These are phyloP conservation scores for Cucumis cinereus DNA, from an alignment of 306 rosid genomes.

Conservation along the genomic window DNA sequence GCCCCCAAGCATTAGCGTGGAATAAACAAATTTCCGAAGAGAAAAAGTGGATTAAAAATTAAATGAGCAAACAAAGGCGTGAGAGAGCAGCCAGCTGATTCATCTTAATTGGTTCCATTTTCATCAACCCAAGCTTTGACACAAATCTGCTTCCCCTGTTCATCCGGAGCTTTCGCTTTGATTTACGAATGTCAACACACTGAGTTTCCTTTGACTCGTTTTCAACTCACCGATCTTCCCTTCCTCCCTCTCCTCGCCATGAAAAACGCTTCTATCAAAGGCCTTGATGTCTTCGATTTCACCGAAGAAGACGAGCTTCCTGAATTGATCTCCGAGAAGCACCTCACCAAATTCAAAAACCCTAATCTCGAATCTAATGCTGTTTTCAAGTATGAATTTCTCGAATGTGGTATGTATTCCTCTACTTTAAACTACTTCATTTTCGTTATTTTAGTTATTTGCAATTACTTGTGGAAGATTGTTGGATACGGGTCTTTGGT, in stretches of 20 bases:
- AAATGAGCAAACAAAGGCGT: neutral
- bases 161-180: neutral
- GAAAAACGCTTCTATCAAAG: conserved; percentile 37
- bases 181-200: neutral
- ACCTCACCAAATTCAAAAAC: conserved; percentile 18
- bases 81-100: neutral
- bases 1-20: too few relatives aligned
- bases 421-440: neutral
- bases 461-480: neutral
- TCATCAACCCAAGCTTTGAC: neutral
- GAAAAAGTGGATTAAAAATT: neutral
- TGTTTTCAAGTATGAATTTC: conserved; percentile 15
- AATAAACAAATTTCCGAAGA: neutral
- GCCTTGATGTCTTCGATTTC: conserved; percentile 47
- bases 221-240: conserved; percentile 8
- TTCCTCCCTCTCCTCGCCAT: conserved; percentile 17
- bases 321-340: conserved; percentile 19
- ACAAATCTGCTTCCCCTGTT: neutral
- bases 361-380: conserved; percentile 18
- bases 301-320: conserved; percentile 38
- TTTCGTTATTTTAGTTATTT: neutral
- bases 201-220: conserved; percentile 2
- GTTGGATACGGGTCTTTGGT: neutral
- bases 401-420: conserved; percentile 31
- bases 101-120: neutral